Evolutionary conservation across 1,139 yeast species (phyloP).

Genomic region (Kluyveromyces marxianus): DNA sequence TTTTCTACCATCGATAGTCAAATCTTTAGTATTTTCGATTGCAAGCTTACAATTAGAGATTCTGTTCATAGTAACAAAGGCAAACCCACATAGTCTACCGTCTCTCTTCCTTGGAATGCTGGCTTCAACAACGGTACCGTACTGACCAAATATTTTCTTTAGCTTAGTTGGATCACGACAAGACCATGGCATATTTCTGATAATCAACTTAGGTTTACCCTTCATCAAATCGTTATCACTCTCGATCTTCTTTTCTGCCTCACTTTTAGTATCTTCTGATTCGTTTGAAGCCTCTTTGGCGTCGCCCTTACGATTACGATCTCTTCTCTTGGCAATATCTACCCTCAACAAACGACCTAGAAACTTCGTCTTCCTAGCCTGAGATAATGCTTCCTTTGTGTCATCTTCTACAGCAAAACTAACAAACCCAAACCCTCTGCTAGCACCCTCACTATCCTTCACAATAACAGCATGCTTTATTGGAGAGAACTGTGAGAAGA

Average conservation of each 20-base stretch:
- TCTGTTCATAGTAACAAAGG: slow-evolving; percentile 85
- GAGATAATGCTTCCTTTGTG: slow-evolving; percentile 64
- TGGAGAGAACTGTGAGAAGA: slow-evolving; percentile 87
- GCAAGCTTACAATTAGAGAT: slow-evolving; percentile 74
- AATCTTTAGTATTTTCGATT: slow-evolving; percentile 60
- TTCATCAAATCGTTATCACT: slow-evolving; percentile 43
- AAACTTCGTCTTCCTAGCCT: slow-evolving; percentile 60
- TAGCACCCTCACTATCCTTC: slow-evolving; percentile 59
- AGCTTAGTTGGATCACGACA: slow-evolving; percentile 70
- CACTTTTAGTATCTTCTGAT: slow-evolving; percentile 18
- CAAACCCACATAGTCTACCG: slow-evolving; percentile 92
- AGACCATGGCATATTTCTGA: slow-evolving; percentile 95
- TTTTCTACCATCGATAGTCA: slow-evolving; percentile 82
- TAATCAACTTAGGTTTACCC: slow-evolving; percentile 75
- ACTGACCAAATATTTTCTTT: slow-evolving; percentile 62
- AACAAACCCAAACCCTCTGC: slow-evolving; percentile 95
- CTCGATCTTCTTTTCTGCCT: slow-evolving; percentile 18
- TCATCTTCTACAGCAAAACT: slow-evolving; percentile 84
- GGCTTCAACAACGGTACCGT: slow-evolving; percentile 84
- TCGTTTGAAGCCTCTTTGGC: slow-evolving; percentile 15
- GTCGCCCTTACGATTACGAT: slow-evolving; percentile 37
- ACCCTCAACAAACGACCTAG: slow-evolving; percentile 62
- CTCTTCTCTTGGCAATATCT: slow-evolving; percentile 89
- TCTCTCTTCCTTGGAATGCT: slow-evolving; percentile 82
- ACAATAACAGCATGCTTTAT: slow-evolving; percentile 94